Conservation (phyloP, 345 rosid genomes). For the Anastatica hierochuntica region DNA sequence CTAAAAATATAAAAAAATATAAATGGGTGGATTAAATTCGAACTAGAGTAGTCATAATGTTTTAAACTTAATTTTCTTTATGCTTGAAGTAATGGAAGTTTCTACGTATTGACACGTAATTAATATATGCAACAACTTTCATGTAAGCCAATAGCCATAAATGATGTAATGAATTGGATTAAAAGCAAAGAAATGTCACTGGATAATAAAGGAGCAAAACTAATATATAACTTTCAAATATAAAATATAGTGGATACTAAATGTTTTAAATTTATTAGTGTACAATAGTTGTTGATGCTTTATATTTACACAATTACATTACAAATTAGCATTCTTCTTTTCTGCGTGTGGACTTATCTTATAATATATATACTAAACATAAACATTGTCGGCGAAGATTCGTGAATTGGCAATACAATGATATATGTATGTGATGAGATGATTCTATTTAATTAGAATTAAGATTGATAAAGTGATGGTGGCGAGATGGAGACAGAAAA, state of each 20-base stretch:
- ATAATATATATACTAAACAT: not conserved
- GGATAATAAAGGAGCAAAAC: slow-evolving; percentile 13
- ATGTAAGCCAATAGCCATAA: slow-evolving; percentile 3
- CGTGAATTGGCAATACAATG: slow-evolving; percentile 2
- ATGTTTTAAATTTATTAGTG: too few species aligned
- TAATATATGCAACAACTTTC: slow-evolving; percentile 17
- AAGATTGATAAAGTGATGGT: slow-evolving; percentile 24
- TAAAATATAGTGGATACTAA: too few species aligned
- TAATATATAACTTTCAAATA: too few species aligned
- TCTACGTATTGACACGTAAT: slow-evolving; percentile 8
- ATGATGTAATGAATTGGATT: slow-evolving; percentile 22
- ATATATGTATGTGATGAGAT: not conserved
- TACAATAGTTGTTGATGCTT: too few species aligned
- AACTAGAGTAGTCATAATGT: not conserved
- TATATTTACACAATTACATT: not conserved
- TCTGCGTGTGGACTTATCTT: slow-evolving; percentile 5
- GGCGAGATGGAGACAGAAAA: slow-evolving; percentile 28
- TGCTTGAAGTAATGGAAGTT: slow-evolving; percentile 12
- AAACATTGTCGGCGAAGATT: slow-evolving; percentile 23
- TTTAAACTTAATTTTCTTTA: not conserved
- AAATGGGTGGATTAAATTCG: not conserved
- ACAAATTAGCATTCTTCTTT: not conserved
- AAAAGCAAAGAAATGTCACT: slow-evolving; percentile 22
- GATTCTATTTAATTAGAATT: too few species aligned
- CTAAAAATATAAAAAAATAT: not conserved